These are phyloP conservation scores for Coniochaeta prunicola DNA, from an alignment of 2,329 filamentous ascomycete species.

Conservation along the genomic window DNA sequence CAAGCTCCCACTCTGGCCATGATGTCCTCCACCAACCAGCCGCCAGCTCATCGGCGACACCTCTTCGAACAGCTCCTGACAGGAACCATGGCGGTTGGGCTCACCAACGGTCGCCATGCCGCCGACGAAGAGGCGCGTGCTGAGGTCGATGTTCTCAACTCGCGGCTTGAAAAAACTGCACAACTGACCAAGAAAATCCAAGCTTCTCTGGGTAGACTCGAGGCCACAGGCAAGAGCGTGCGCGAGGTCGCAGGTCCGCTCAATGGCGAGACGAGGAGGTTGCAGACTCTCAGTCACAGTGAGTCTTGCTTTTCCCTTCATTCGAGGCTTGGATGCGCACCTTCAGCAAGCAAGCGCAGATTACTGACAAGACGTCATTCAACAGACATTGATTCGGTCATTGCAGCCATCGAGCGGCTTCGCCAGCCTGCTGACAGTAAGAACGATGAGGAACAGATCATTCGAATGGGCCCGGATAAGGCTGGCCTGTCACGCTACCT, in stretches of 20 bases:
- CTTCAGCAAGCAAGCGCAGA: background rate
- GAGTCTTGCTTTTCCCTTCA: constrained; percentile 18
- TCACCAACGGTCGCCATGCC: constrained; percentile 38
- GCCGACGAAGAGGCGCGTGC: constrained; percentile 61
- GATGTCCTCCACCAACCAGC: background rate
- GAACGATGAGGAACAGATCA: constrained; percentile 84
- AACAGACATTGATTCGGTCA: constrained; percentile 77
- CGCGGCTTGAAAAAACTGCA: constrained; percentile 81
- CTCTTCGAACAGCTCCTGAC: constrained; percentile 4
- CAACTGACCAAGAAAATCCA: constrained; percentile 94
- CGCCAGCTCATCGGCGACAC: background rate
- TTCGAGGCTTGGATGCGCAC: background rate
- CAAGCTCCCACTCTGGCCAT: background rate
- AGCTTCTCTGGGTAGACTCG: constrained; percentile 73
- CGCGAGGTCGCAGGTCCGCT: constrained; percentile 88
- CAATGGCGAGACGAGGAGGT: constrained; percentile 81
- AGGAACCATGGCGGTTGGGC: constrained; percentile 42
- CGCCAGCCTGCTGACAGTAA: constrained; percentile 90
- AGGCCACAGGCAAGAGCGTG: constrained; percentile 83
- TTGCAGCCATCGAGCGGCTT: constrained; percentile 80
- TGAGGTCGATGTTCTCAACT: constrained; percentile 64
- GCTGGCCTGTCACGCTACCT: constrained; percentile 80
- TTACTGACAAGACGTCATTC: background rate
- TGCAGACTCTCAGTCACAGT: constrained; percentile 84
- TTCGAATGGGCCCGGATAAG: constrained; percentile 78